phyloP scores from a whole-genome alignment of 805 yeast genomes.

The Hermanozyma aechmeae region DNA sequence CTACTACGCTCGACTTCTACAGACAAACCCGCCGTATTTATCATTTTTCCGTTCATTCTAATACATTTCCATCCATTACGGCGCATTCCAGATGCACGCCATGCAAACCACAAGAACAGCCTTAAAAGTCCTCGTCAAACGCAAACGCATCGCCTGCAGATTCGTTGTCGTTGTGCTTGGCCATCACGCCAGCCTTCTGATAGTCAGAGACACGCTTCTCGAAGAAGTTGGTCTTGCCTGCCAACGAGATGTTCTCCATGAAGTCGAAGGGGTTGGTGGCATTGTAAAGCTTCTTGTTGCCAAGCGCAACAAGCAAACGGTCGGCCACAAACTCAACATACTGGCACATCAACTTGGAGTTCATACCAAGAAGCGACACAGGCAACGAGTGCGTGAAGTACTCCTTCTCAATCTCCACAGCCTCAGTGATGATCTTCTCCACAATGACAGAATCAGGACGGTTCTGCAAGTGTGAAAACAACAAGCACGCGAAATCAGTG shows the following conservation, averaged over 20 bases:
- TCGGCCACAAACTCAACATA: slow-evolving; percentile 97
- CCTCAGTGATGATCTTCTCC: slow-evolving; percentile 84
- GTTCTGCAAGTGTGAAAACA: slow-evolving; percentile 86
- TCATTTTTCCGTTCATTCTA: too few species aligned
- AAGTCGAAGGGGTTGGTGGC: slow-evolving; percentile 93
- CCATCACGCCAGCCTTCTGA: slow-evolving; percentile 99
- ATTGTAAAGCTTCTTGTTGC: slow-evolving; percentile 82
- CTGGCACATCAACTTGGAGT: slow-evolving; percentile 88
- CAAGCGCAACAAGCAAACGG: slow-evolving; percentile 83
- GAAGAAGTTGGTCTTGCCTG: slow-evolving; percentile 98
- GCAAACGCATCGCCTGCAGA: slow-evolving; percentile 52
- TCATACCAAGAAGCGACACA: slow-evolving; percentile 90
- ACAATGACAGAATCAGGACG: slow-evolving; percentile 77
- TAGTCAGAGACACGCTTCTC: slow-evolving; percentile 98
- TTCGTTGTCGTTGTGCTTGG: slow-evolving; percentile 43
- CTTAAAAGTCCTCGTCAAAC: slow-evolving; percentile 88
- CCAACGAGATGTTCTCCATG: slow-evolving; percentile 97
- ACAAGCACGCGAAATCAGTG: slow-evolving; percentile 94
- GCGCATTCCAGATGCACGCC: too few species aligned
- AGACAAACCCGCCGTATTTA: too few species aligned
- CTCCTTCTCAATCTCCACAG: slow-evolving; percentile 89
- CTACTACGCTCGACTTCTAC: too few species aligned
- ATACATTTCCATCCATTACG: too few species aligned
- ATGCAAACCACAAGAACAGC: too few species aligned
- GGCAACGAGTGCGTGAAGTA: slow-evolving; percentile 95